Base-by-base conservation (phyloP, 495 filamentous ascomycete species). In the Lasiosphaeriaceae sp. region DNA sequence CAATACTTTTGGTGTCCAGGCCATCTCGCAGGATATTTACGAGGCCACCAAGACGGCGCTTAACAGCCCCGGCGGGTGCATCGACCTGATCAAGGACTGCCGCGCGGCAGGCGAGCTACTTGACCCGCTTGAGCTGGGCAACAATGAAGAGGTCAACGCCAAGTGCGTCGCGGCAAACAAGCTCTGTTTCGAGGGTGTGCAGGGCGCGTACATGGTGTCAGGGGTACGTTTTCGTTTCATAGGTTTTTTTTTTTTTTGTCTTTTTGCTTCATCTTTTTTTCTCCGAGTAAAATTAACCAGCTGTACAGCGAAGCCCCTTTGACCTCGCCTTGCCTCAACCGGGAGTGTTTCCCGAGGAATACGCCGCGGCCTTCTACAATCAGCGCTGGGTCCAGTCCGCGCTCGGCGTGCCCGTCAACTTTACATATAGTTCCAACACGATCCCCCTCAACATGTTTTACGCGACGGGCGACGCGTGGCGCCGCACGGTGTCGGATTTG, bases 1-100 rank as follows among this genome's bases (percentile, higher is more conserved):
- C 68, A 94, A 94, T 63, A 89, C 89, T 12, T 94, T 90, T 61
- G 83, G 81, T 8, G 81, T 92, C 31, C 61, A 83, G 56, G 74
- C 83, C 1, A 83, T 89, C 68, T 74, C 60, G 61, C 74, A 57
- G 37, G 44, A 51, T 9, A 24, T 41, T 23, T 44, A 55, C 24
- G 39, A 16, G 2, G 29, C 12, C 1, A 48, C 53, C 16, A 31
- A 31, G 9, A 9, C 3, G 9, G 26, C 26, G 4, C 26, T 31
- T 3, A 24, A 16, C 12, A 12, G 17, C 6, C 52, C 52, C 1
- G 52, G 52, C 2, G 52, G 52, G 0, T 57, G 55, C 23, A 17
- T 39, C 37, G 47, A 51, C 34, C 47, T 20, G 20, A 39, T 47
- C 20, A 39, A 7, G 3, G 11, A 20, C 16, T 57, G 55, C 39